Evolutionary conservation across 2,329 filamentous ascomycete species (phyloP), one percentile per base, ranked within the genome.

Genomic region (Pseudogymnoascus sp.): DNA sequence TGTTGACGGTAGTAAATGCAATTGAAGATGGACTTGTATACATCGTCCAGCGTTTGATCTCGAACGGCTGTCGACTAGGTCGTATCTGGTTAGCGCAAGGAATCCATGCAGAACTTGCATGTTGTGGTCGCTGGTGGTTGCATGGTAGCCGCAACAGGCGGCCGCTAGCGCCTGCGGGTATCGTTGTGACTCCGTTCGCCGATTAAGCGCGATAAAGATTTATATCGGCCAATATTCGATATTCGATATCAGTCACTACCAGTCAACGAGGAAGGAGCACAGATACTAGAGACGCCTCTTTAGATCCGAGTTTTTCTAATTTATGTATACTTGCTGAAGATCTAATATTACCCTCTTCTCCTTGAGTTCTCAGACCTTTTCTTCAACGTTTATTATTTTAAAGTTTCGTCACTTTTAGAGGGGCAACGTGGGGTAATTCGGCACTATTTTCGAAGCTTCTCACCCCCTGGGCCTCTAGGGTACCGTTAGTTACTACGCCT

Each of bases 171-270:
- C 8, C 11, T 11, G 51, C 51, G 51, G 51, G 51, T 57, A 57
- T 57, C 18, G n/a, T 57, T 34, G 51, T 34, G 31, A 3, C 51
- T 57, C 51, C 51, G 51, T 34, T 57, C 51, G 51, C 29, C 29
- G 51, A 57, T 57, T 57, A 57, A 57, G 51, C 51, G 51, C 51
- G 51, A 57, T 57, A 57, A 57, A 57, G 51, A 57, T 57, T 57
- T 57, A 57, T 57, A 34, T 57, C 51, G n/a, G 36, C 14, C 12
- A 37, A 42, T 18, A 16, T 11, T 8, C 47, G 18, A 34, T 21
- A 57, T 34, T 57, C 51, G 29, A 34, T 21, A 57, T 34, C 51
- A 21, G 51, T 57, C 29, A 31, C n/a, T 57, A 18, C 16, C 29
- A 57, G 16, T 57, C 51, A 57, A 36, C 29, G 29, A 57, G 51